phyloP scores from a whole-genome alignment of 352 stramenopile species.

The Phytopythium mirpurense region DNA sequence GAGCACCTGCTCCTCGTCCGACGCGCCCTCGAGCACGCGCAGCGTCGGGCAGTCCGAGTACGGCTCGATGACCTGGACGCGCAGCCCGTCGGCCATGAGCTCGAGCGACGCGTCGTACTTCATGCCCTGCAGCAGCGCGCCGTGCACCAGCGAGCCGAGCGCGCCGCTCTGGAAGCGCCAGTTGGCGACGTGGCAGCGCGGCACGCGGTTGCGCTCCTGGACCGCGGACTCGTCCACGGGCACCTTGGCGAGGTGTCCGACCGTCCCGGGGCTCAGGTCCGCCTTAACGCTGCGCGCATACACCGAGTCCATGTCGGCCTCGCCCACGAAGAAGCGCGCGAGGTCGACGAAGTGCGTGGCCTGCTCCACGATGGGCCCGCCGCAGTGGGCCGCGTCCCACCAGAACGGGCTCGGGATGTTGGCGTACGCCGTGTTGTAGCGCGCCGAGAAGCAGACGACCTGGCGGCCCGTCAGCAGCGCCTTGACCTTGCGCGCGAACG shows the following conservation, averaged over 20 bases:
- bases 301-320: constrained; percentile 28
- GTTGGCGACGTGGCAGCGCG: constrained; percentile 26
- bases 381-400: constrained; percentile 32
- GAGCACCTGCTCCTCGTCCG: constrained; percentile 23
- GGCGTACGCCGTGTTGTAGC: constrained; percentile 32
- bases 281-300: constrained; percentile 38
- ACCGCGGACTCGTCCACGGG: constrained; percentile 21
- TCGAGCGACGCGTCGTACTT: constrained; percentile 28
- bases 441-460: constrained; percentile 26
- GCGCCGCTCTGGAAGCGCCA: constrained; percentile 32
- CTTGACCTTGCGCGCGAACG: constrained; percentile 25
- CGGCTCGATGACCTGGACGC: constrained; percentile 26
- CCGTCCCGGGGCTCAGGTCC: constrained; percentile 20
- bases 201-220: constrained; percentile 23
- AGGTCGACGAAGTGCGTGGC: constrained; percentile 37
- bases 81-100: constrained; percentile 30
- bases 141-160: constrained; percentile 26
- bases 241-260: constrained; percentile 30
- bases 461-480: constrained; percentile 24
- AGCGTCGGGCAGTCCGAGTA: constrained; percentile 34
- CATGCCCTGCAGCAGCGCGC: constrained; percentile 24
- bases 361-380: constrained; percentile 34
- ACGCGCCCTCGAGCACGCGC: constrained; percentile 19
- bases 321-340: constrained; percentile 26
- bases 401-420: constrained; percentile 34